These are phyloP conservation scores for Trichoderma semiorbis DNA, from an alignment of 2,329 filamentous ascomycete genomes.

Conservation along the genomic window DNA sequence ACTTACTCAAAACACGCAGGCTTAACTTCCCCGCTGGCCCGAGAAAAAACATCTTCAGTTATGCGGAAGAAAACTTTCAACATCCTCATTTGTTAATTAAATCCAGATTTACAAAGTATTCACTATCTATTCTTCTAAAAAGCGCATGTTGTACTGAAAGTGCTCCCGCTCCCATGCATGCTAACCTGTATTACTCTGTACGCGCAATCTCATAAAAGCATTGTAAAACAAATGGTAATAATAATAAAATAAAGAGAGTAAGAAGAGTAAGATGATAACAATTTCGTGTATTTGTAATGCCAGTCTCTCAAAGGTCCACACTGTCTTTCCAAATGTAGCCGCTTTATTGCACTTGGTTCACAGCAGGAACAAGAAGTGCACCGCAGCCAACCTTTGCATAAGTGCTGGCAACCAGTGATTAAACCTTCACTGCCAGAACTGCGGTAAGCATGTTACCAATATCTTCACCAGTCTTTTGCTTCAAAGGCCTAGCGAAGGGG, in stretches of 20 bases:
- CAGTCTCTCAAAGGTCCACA: background rate
- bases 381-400: background rate
- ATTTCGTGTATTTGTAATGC: background rate
- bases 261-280: background rate
- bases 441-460: background rate
- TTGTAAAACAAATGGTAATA: background rate
- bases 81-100: background rate
- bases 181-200: background rate
- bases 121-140: background rate
- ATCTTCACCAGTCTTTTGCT: background rate
- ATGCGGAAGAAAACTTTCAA: accelerated
- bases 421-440: background rate
- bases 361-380: background rate
- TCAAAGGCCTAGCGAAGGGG: background rate
- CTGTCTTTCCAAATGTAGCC: background rate
- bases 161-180: background rate
- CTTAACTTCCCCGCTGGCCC: background rate
- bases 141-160: background rate
- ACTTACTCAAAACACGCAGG: background rate
- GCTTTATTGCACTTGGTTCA: background rate
- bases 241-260: background rate
- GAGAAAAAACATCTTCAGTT: background rate
- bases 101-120: background rate
- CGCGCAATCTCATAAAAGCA: background rate
- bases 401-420: background rate